Percentiles rank a stretch among this genome's conserved stretches.
Conservation (phyloP, 345 rosid genomes). For the Cardamine occulta region DNA sequence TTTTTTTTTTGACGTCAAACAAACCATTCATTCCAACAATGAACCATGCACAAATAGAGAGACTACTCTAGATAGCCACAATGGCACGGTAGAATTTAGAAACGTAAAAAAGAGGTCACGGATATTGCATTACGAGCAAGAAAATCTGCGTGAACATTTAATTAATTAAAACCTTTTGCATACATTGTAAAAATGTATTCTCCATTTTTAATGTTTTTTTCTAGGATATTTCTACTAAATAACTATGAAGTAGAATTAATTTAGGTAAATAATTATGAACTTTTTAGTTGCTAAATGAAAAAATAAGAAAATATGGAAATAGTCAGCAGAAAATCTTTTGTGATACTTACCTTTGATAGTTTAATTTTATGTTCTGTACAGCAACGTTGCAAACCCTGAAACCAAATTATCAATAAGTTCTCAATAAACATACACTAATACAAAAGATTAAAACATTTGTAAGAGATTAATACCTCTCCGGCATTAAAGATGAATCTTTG, state of each 20-base stretch:
- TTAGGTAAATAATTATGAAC: not conserved
- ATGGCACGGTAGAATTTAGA: too few species aligned
- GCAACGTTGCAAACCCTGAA: constrained; percentile 89
- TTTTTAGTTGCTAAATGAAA: too few species aligned
- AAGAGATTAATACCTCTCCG: constrained; percentile 74
- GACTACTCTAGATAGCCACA: too few species aligned
- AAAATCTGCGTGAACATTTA: too few species aligned
- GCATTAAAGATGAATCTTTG: constrained; percentile 93
- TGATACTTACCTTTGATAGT: constrained; percentile 82
- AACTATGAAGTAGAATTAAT: not conserved
- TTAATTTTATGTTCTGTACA: constrained; percentile 93
- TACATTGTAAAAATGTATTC: not conserved
- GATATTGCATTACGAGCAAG: too few species aligned
- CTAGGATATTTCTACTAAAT: not conserved
- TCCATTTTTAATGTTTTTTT: not conserved
- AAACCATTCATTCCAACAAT: not conserved
- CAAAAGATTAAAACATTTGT: not conserved
- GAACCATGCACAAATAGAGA: too few species aligned
- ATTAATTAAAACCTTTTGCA: not conserved
- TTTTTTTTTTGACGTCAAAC: too few species aligned
- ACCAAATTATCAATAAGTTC: constrained; percentile 6
- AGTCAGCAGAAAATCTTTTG: too few species aligned
- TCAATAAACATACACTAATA: constrained; percentile 8
- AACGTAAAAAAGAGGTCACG: too few species aligned
- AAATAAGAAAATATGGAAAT: too few species aligned